Conservation (phyloP, 1,284 basidiomycete species). For the Cystobasidium slooffiae region DNA sequence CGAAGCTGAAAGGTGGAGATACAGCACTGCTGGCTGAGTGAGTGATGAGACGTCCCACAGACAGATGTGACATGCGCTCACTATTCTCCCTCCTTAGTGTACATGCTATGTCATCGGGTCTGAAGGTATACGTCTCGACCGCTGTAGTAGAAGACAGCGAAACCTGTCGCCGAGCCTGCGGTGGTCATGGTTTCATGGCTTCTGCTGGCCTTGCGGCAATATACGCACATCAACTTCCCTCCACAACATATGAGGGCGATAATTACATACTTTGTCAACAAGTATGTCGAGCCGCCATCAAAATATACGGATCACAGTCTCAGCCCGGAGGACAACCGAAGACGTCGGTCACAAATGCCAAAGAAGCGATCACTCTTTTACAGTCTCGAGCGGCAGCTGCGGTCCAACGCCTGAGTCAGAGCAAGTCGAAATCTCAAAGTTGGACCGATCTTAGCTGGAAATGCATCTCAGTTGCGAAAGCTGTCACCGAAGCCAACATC, state of each 20-base stretch:
- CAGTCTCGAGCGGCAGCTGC: conserved; percentile 68
- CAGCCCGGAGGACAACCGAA: not conserved
- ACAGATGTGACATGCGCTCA: not conserved
- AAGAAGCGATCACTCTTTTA: conserved; percentile 57
- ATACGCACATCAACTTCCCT: conserved; percentile 69
- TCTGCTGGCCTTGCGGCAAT: conserved; percentile 69
- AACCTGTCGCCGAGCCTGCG: conserved; percentile 70
- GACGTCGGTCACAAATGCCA: not conserved
- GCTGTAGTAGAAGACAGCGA: conserved; percentile 68
- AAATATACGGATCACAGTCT: conserved; percentile 60
- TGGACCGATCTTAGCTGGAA: conserved; percentile 48
- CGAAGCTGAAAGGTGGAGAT: conserved; percentile 65
- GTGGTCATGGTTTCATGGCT: conserved; percentile 75
- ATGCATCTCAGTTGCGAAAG: conserved; percentile 66
- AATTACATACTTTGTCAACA: conserved; percentile 75
- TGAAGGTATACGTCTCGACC: conserved; percentile 69
- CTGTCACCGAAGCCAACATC: conserved; percentile 63
- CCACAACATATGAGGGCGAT: conserved; percentile 72
- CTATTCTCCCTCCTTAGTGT: conserved; percentile 54
- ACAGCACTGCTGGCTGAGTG: conserved; percentile 63
- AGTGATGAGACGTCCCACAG: not conserved
- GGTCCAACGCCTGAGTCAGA: conserved; percentile 62
- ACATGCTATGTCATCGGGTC: conserved; percentile 71
- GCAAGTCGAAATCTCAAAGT: conserved; percentile 55
- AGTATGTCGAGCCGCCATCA: conserved; percentile 71